These are phyloP conservation scores for Pichia sp. DNA, from an alignment of 1,139 yeast genomes.

Conservation along the genomic window DNA sequence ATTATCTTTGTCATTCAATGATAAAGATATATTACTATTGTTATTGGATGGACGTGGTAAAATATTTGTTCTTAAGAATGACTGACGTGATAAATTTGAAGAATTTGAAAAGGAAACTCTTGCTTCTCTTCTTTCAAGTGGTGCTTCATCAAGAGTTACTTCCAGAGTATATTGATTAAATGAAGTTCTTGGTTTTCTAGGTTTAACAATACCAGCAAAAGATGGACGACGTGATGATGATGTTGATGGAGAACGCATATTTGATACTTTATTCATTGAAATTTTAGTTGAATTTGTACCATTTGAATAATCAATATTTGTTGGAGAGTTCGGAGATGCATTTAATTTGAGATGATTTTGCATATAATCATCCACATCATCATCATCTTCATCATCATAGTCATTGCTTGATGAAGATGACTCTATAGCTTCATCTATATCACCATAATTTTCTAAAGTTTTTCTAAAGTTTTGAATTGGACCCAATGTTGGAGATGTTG, in stretches of 20 bases:
- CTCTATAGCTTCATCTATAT: slow-evolving; percentile 31
- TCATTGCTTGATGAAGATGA: slow-evolving; percentile 33
- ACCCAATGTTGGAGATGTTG: slow-evolving; percentile 31
- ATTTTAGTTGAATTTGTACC: slow-evolving; percentile 2
- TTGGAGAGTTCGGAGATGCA: background rate
- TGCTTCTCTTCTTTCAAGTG: slow-evolving; percentile 28
- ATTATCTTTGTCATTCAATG: slow-evolving; percentile 9
- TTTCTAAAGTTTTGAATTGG: slow-evolving; percentile 26
- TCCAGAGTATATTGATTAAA: slow-evolving; percentile 29
- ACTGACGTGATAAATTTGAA: slow-evolving; percentile 30
- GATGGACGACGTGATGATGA: slow-evolving; percentile 28
- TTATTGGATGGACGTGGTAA: slow-evolving; percentile 20
- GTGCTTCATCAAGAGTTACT: slow-evolving; percentile 28
- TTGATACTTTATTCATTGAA: slow-evolving; percentile 7
- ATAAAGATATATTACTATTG: slow-evolving; percentile 16
- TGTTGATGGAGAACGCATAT: slow-evolving; percentile 21
- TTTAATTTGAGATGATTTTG: background rate
- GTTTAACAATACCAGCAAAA: slow-evolving; percentile 29
- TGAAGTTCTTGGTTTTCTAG: slow-evolving; percentile 30
- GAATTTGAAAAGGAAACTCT: slow-evolving; percentile 31
- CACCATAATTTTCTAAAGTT: slow-evolving; percentile 23
- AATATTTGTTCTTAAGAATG: slow-evolving; percentile 28
- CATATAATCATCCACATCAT: slow-evolving; percentile 22
- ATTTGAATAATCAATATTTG: background rate
- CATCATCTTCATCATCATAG: slow-evolving; percentile 29